These are phyloP conservation scores for Cucumis melo DNA, from an alignment of 306 rosid genomes.

Conservation along the genomic window DNA sequence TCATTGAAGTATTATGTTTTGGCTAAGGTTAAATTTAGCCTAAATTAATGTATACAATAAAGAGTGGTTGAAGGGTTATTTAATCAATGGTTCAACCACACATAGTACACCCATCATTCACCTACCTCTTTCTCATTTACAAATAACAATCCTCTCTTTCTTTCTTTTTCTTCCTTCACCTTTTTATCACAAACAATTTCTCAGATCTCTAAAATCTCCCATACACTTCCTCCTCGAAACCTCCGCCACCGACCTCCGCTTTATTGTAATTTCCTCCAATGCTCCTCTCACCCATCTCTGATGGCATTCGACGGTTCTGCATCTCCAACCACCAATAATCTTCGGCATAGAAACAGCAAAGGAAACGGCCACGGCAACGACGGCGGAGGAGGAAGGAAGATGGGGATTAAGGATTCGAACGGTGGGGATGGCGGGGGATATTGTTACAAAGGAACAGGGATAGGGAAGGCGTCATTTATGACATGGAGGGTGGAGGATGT, in stretches of 20 bases:
- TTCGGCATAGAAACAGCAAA: slow-evolving; percentile 7
- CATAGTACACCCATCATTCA: not conserved
- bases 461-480: slow-evolving; percentile 25
- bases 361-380: no score
- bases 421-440: not conserved
- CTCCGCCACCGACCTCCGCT: slow-evolving; percentile 27
- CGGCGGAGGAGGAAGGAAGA: not conserved
- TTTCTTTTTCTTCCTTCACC: not conserved
- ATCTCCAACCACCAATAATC: not conserved
- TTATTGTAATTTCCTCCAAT: not conserved
- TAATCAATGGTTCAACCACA: not conserved
- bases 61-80: no score
- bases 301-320: slow-evolving; percentile 30
- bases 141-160: not conserved
- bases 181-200: not conserved
- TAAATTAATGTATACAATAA: no score
- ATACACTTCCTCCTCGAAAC: slow-evolving; percentile 11
- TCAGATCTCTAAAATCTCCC: not conserved
- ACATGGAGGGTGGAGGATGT: slow-evolving; percentile 56
- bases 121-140: not conserved
- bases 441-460: not conserved
- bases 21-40: no score
- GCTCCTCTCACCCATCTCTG: not conserved
- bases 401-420: slow-evolving; percentile 8
- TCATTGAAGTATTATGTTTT: no score